Evolutionary conservation across 306 rosid species (phyloP).

Genomic region (Trifolium subterraneum): DNA sequence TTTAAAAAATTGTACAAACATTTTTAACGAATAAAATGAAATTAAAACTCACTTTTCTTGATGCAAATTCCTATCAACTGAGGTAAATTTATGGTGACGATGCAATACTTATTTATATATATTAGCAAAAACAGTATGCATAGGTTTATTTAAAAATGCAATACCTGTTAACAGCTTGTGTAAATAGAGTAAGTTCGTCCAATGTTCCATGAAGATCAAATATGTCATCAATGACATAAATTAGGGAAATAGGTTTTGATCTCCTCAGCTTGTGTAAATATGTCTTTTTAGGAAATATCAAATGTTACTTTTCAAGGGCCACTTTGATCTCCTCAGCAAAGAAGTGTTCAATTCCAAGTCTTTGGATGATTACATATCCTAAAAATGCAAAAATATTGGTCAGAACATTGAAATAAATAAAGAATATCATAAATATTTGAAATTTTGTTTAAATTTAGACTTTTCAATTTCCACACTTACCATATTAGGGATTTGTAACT

Average conservation of each 20-base stretch:
- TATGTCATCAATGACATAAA: conserved; percentile 5
- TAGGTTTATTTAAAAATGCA: not conserved
- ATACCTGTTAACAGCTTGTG: conserved; percentile 9
- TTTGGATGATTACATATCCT: conserved; percentile 43
- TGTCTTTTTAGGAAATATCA: no score
- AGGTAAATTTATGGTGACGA: no score
- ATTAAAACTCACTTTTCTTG: no score
- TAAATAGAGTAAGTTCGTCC: not conserved
- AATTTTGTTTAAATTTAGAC: not conserved
- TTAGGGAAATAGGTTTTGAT: conserved; percentile 1
- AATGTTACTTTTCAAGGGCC: conserved; percentile 29
- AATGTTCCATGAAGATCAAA: not conserved
- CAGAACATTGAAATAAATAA: not conserved
- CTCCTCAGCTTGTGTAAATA: no score
- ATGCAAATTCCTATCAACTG: no score
- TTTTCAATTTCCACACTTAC: not conserved
- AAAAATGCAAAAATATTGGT: not conserved
- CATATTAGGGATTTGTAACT: not conserved
- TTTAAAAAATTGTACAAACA: no score
- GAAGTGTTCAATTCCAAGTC: conserved; percentile 49
- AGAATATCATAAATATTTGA: no score
- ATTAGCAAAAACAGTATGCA: not conserved
- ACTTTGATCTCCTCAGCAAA: conserved; percentile 48
- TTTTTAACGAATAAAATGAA: no score
- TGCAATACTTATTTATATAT: no score